Percentiles rank a stretch among this genome's conserved stretches.
Evolutionary conservation across 2,329 filamentous ascomycete species (phyloP).

Genomic region (Xylariaceae sp.): DNA sequence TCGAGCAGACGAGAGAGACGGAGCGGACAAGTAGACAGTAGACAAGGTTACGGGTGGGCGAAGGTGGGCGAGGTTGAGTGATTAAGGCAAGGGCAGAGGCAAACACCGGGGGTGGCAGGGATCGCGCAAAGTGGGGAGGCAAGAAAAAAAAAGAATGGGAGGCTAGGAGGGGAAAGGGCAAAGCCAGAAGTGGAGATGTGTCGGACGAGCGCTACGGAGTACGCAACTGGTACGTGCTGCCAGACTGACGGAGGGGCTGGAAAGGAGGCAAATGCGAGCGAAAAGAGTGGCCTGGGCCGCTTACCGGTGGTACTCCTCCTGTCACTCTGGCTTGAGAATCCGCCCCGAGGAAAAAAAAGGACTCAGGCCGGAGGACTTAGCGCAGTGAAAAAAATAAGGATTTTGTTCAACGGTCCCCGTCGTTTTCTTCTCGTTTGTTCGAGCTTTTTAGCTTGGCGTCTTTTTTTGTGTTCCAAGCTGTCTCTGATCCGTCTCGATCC

Average conservation of each 20-base stretch:
- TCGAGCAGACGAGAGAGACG: conserved; percentile 19
- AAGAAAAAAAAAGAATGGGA: conserved; percentile 9
- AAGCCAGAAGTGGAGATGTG: background rate
- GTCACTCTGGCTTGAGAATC: background rate
- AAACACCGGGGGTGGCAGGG: conserved; percentile 12
- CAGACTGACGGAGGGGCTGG: background rate
- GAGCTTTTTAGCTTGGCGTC: conserved; percentile 4
- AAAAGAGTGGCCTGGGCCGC: conserved; percentile 11
- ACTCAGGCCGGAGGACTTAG: background rate
- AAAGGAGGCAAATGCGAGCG: conserved; percentile 1
- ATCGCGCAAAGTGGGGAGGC: background rate
- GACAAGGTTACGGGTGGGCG: conserved; percentile 17
- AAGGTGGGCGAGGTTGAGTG: conserved; percentile 12
- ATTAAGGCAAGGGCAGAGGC: conserved; percentile 16
- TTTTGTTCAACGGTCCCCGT: conserved; percentile 3
- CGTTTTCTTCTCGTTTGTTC: conserved; percentile 6
- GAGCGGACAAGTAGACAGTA: conserved; percentile 22
- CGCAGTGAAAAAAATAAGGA: background rate
- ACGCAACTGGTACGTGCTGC: too few species aligned
- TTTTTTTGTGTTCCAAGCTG: conserved; percentile 2
- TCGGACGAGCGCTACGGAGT: background rate
- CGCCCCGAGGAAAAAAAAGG: background rate
- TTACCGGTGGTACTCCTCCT: background rate
- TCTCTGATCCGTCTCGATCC: conserved; percentile 1
- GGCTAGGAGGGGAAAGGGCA: background rate